Evolutionary conservation across 768 basidiomycete species (phyloP).

Genomic region (Amyloporia xantha): DNA sequence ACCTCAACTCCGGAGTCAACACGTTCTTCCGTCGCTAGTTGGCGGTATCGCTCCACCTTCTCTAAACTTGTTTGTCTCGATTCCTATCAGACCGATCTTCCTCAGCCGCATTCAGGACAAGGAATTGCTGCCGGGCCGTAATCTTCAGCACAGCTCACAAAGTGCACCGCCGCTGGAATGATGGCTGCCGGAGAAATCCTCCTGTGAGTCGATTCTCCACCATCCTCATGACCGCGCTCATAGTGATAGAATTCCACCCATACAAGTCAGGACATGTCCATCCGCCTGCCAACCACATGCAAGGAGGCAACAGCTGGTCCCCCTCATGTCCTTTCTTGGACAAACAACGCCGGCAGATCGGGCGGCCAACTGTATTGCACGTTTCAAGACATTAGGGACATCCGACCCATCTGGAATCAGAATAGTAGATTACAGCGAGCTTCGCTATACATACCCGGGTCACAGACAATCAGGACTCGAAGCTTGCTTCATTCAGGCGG

Average conservation of each 20-base stretch:
- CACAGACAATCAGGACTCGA: not conserved
- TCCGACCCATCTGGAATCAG: too few species aligned
- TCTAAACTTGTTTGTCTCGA: constrained; percentile 1
- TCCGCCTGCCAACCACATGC: too few species aligned
- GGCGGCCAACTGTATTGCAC: not conserved
- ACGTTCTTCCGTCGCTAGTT: not conserved
- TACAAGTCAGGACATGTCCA: not conserved
- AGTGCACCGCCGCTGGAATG: not conserved
- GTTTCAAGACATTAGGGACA: too few species aligned
- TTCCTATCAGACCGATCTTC: constrained; percentile 4
- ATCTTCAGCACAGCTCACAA: not conserved
- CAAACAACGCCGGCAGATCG: not conserved
- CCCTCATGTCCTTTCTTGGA: not conserved
- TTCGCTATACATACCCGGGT: too few species aligned
- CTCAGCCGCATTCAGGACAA: not conserved
- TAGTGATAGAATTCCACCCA: not conserved
- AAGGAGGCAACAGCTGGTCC: not conserved
- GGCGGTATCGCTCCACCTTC: not conserved
- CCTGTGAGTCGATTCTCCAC: not conserved
- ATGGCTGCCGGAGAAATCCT: not conserved
- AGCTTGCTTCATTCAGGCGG: not conserved
- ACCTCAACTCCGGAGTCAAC: not conserved
- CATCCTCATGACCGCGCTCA: not conserved
- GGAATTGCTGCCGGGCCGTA: not conserved
- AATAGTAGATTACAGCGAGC: too few species aligned